phyloP scores from a whole-genome alignment of 2,329 filamentous ascomycete species.

The Proliferodiscus dingleyae region DNA sequence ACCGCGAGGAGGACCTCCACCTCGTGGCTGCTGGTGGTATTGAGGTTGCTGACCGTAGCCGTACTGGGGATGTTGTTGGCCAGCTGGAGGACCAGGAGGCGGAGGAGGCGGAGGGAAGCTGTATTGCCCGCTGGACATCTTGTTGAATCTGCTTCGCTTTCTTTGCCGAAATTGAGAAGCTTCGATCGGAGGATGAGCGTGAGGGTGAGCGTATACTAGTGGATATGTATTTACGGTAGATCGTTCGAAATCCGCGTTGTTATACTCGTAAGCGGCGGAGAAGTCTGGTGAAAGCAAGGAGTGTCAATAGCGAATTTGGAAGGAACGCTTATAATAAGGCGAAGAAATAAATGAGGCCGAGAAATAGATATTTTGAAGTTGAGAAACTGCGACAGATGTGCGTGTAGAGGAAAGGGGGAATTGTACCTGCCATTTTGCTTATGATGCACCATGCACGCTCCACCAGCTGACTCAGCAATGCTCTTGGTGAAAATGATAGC shows the following conservation, averaged over 20 bases:
- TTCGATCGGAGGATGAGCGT: neutral
- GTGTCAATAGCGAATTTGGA: constrained; percentile 16
- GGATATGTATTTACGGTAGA: neutral
- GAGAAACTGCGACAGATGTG: neutral
- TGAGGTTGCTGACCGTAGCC: constrained; percentile 10
- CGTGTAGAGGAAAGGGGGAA: neutral
- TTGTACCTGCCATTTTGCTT: neutral
- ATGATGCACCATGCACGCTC: neutral
- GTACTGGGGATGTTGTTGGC: constrained; percentile 19
- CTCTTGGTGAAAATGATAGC: neutral
- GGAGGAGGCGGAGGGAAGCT: constrained; percentile 33
- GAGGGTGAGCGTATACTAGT: neutral
- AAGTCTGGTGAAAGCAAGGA: constrained; percentile 10
- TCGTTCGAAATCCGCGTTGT: neutral
- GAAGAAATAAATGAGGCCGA: constrained; percentile 4
- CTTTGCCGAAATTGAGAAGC: neutral
- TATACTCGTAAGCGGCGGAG: neutral
- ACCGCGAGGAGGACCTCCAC: constrained; percentile 28
- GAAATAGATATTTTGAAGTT: constrained; percentile 6
- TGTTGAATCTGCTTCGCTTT: neutral
- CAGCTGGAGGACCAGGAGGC: constrained; percentile 27
- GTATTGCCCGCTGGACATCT: constrained; percentile 31
- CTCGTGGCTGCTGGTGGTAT: constrained; percentile 26
- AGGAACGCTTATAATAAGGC: constrained; percentile 1
- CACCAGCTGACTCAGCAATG: neutral